Evolutionary conservation across 2,329 filamentous ascomycete species (phyloP), one percentile per base, ranked within the genome.

Genomic region (Scleromitrula shiraiana): DNA sequence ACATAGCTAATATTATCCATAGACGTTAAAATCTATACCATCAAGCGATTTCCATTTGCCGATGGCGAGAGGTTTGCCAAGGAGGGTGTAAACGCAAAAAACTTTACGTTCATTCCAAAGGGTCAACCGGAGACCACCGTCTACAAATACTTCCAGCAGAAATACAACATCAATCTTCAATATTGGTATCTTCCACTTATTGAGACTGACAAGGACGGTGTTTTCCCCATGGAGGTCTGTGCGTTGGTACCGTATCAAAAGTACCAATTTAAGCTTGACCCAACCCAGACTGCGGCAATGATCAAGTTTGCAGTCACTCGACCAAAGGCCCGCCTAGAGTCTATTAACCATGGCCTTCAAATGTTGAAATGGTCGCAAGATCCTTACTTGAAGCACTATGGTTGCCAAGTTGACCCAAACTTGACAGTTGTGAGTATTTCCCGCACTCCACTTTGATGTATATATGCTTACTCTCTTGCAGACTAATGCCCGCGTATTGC

Each of bases 281-380:
- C 75, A 0, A 55, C 61, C 0, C 73, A 68, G 68, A 96, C 91
- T 0, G 70, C 83, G 0, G 68, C 76, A 5, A 98, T 98, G 93
- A 96, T 98, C 70, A 91, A 85, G 65, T 88, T 91, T 59, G 90
- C 91, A 0, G 91, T 95, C 4, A 88, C 85, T 5, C 76, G 83
- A 1, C 93, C 93, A 0, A 63, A 65, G 0, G 64, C 80, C 24
- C 85, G 93, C n/a, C 77, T 79, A 55, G 58, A 64, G 0, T 78
- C 85, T 17, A 89, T 97, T 56, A 68, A 80, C 41, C 64, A 76
- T 3, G 85, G 85, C 14, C 77, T 95, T 7, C 62, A 68, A 0
- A 76, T 84, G 55, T 72, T 91, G 0, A 70, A 80, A 8, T 93
- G 88, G 80, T 56, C 60, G 1, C 62, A 74, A 0, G 93, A 98